Conservation (phyloP, 129 eudicot species). For the Daucus carota region DNA sequence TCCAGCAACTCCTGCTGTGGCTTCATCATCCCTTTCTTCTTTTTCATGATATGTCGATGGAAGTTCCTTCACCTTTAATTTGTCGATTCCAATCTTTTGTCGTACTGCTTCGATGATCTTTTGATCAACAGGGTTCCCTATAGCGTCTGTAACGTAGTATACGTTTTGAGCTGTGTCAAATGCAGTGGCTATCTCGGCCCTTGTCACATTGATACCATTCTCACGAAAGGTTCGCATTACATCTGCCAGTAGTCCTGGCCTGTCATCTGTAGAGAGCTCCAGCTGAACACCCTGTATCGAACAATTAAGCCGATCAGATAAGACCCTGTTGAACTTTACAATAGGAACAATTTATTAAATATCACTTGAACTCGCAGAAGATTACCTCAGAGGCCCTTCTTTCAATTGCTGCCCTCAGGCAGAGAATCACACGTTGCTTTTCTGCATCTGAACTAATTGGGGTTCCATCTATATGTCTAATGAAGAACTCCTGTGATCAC, state of each 20-base stretch:
- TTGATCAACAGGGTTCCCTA: constrained; percentile 45
- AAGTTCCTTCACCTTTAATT: constrained; percentile 68
- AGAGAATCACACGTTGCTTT: constrained; percentile 66
- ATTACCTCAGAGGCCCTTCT: constrained; percentile 84
- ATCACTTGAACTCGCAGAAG: neutral
- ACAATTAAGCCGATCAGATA: neutral
- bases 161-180: constrained; percentile 39
- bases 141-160: constrained; percentile 65
- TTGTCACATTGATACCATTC: constrained; percentile 70
- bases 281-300: constrained; percentile 66
- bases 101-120: constrained; percentile 54
- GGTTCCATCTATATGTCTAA: constrained; percentile 67
- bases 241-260: constrained; percentile 57
- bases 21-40: constrained; percentile 33
- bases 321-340: neutral
- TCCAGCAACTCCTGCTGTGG: constrained; percentile 50
- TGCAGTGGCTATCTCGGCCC: constrained; percentile 71
- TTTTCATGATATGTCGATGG: constrained; percentile 40
- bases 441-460: constrained; percentile 91
- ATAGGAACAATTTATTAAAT: neutral
- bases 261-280: constrained; percentile 53
- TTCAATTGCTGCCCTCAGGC: constrained; percentile 64
- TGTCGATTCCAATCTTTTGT: constrained; percentile 46
- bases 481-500: constrained; percentile 60
- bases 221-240: constrained; percentile 80